phyloP scores from a whole-genome alignment of 78 protist genomes.

The Monocercomonoides exilis region DNA sequence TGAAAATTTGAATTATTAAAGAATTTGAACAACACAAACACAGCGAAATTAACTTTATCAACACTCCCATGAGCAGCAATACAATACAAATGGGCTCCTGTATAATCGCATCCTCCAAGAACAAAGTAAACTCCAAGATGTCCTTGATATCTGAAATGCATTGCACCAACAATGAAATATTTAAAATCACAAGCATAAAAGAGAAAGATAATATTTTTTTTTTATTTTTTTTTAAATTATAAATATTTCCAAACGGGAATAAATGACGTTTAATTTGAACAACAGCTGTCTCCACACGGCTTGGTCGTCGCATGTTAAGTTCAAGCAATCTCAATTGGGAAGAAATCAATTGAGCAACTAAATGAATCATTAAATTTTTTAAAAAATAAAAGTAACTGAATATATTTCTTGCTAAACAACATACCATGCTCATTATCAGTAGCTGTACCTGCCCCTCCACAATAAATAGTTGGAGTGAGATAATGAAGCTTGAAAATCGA shows the following conservation, averaged over 20 bases:
- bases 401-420: background rate
- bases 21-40: no score
- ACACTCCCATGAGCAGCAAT: background rate
- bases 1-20: no score
- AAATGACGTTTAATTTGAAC: constrained; percentile 1
- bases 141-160: constrained; percentile 2
- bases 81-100: constrained; percentile 1
- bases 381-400: background rate
- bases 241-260: background rate
- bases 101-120: constrained; percentile 10
- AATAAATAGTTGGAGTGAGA: background rate
- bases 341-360: background rate
- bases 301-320: constrained; percentile 11
- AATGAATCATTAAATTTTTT: background rate
- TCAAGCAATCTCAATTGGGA: background rate
- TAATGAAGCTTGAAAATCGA: background rate
- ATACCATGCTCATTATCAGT: constrained; percentile 13
- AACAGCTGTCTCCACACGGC: constrained; percentile 8
- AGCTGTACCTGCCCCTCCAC: constrained; percentile 21
- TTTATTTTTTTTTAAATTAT: no score
- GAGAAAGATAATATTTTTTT: no score
- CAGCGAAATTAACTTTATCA: background rate
- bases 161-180: no score
- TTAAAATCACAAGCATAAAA: no score
- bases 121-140: constrained; percentile 4